Conservation (phyloP, 2,329 filamentous ascomycete genomes). For the Xylaria sp. region DNA sequence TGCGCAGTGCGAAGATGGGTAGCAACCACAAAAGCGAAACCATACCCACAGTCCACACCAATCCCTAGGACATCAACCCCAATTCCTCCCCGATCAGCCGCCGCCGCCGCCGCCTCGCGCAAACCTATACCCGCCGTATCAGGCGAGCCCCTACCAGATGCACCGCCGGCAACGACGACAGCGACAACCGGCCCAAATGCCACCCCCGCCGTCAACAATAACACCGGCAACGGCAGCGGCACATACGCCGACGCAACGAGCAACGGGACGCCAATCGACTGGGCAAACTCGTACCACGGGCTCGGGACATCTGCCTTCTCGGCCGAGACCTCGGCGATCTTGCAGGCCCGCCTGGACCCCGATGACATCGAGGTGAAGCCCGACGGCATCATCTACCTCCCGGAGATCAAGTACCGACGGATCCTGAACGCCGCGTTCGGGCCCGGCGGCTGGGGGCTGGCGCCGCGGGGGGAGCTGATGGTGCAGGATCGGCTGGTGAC, state of each 20-base stretch:
- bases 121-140: constrained; percentile 47
- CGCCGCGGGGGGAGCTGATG: constrained; percentile 85
- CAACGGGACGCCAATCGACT: constrained; percentile 66
- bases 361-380: constrained; percentile 96
- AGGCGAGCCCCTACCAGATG: constrained; percentile 47
- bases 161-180: constrained; percentile 25
- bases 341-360: constrained; percentile 73
- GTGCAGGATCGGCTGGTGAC: constrained; percentile 85
- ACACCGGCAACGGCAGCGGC: constrained; percentile 6
- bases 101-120: constrained; percentile 30
- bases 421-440: constrained; percentile 93
- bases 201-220: not conserved
- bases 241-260: not conserved
- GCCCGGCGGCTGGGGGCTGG: constrained; percentile 94
- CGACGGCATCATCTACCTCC: constrained; percentile 94
- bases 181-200: not conserved
- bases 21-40: constrained; percentile 37
- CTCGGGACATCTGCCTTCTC: constrained; percentile 78
- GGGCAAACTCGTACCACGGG: constrained; percentile 85
- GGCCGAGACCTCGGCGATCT: constrained; percentile 72
- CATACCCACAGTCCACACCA: constrained; percentile 26
- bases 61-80: constrained; percentile 25
- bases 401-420: constrained; percentile 96
- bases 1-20: constrained; percentile 26
- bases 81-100: constrained; percentile 32